Conservation (phyloP, 2,329 filamentous ascomycete species). For the Drechslerella coelobrocha region DNA sequence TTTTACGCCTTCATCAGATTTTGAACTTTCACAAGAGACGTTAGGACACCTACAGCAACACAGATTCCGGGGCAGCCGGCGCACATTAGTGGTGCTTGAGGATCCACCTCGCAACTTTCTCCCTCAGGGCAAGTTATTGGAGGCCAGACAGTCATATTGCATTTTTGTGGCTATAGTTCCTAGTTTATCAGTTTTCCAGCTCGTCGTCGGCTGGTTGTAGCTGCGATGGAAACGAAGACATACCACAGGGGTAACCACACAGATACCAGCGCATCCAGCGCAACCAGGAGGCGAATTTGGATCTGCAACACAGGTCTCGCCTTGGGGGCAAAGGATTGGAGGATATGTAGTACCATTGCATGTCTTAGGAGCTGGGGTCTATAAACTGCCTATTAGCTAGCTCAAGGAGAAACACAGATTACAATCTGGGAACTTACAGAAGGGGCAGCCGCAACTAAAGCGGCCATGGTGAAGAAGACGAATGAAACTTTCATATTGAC, state of each 20-base stretch:
- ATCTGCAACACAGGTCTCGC: constrained; percentile 2
- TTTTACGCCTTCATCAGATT: neutral
- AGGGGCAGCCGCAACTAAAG: constrained; percentile 9
- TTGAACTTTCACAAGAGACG: neutral
- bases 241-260: constrained; percentile 3
- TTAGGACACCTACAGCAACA: constrained; percentile 10
- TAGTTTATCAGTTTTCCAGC: neutral
- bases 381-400: neutral
- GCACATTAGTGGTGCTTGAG: neutral
- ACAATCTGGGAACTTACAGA: neutral
- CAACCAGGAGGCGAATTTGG: constrained; percentile 1
- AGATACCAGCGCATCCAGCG: constrained; percentile 11
- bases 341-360: constrained; percentile 6
- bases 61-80: constrained; percentile 20
- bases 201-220: no score
- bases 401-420: neutral
- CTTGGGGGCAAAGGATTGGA: constrained; percentile 2
- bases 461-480: constrained; percentile 6
- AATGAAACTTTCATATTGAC: constrained; percentile 7
- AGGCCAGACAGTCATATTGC: constrained; percentile 13
- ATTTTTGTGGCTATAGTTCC: constrained; percentile 3
- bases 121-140: constrained; percentile 3
- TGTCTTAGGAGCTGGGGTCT: neutral
- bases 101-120: neutral
- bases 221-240: neutral